Evolutionary conservation across 1,284 basidiomycete species (phyloP), one percentile per base, ranked within the genome.

Genomic region (Trichosporon asahii): DNA sequence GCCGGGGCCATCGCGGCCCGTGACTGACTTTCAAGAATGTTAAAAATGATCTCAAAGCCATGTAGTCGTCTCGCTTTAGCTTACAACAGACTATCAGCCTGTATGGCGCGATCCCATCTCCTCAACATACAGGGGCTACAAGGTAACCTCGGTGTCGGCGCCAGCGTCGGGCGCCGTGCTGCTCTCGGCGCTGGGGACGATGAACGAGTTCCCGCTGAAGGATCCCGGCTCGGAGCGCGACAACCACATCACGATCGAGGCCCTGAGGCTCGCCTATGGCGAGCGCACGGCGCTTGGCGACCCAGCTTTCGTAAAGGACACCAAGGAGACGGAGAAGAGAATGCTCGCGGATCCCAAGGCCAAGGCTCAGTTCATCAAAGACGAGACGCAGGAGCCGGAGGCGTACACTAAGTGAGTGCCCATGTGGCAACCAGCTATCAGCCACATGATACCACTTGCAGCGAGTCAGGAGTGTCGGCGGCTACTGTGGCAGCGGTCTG

Each of bases 121-220:
- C 1, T 72, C 73, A 0, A 71, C 70, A 0, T 83, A 76, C 67
- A 69, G 73, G 15, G 76, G 72, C 12, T 71, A 79, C 67, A 77
- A 66, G 4, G 71, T 83, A 6, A 76, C 66, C 66, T 75, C 79
- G 0, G 60, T 75, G 0, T 79, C 80, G 0, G 81, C 82, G 9
- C 82, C 82, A 3, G 81, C 78, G 5, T 80, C 78, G 0, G 80
- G 80, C 0, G 76, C 77, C 0, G 75, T 80, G 21, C 76, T 76
- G 67, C 70, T 82, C 14, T 76, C 76, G 1, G 77, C 78, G 25
- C 76, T 82, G 70, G 74, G 74, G 3, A 79, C 77, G 27, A 68
- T 82, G 18, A 67, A 70, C 14, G 69, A 74, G 12, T 76, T 76
- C 25, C 65, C 72, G 12, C 64, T 70, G 8, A 60, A 71, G 21